These are phyloP conservation scores for Kwoniella sp. DNA, from an alignment of 768 basidiomycete species.

Conservation along the genomic window DNA sequence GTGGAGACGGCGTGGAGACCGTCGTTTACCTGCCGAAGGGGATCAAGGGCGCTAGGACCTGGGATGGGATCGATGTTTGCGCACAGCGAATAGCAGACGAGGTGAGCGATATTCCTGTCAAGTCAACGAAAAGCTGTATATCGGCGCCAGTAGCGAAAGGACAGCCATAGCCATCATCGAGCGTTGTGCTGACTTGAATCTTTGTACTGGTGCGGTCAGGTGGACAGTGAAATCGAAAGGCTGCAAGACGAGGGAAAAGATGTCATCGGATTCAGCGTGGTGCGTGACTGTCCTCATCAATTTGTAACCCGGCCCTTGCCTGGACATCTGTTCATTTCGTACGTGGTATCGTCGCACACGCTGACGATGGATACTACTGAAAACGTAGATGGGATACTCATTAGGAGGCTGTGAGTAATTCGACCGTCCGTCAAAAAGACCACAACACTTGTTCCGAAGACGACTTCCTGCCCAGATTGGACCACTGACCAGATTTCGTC, in stretches of 20 bases:
- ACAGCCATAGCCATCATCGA: not conserved
- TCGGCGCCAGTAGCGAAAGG: too few species aligned
- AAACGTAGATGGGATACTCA: conserved; percentile 48
- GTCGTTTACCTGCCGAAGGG: not conserved
- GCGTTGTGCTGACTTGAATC: too few species aligned
- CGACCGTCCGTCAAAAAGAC: too few species aligned
- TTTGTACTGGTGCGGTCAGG: conserved; percentile 11
- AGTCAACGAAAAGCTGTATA: not conserved
- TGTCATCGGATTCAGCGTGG: conserved; percentile 36
- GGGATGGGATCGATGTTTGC: conserved; percentile 49
- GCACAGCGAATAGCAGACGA: conserved; percentile 42
- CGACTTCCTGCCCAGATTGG: too few species aligned
- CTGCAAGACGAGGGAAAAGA: conserved; percentile 36
- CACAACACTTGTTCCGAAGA: too few species aligned
- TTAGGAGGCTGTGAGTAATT: conserved; percentile 49
- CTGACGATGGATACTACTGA: too few species aligned
- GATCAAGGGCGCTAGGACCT: conserved; percentile 7
- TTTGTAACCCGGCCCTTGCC: too few species aligned
- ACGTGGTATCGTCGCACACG: too few species aligned
- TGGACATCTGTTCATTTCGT: too few species aligned
- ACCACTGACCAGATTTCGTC: not conserved
- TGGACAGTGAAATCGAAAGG: conserved; percentile 41
- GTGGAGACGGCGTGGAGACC: conserved; percentile 2
- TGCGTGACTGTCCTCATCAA: too few species aligned
- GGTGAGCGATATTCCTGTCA: conserved; percentile 19